Evolutionary conservation across 148 eudicot genomes (phyloP).

Genomic region (Amaranthus hypochondriacus): DNA sequence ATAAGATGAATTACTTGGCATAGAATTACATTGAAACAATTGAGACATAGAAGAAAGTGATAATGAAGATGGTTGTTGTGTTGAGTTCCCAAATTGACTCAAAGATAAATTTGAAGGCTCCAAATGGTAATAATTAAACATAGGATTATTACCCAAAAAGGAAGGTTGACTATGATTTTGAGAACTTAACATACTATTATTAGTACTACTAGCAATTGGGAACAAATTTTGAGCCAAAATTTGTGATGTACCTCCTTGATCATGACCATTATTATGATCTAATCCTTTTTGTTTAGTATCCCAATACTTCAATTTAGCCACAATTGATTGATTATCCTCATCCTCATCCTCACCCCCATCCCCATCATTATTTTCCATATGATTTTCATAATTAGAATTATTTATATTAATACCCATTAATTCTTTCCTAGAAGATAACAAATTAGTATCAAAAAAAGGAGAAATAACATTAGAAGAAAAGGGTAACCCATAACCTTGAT

Average conservation of each 20-base stretch:
- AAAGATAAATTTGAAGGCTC: conserved; percentile 57
- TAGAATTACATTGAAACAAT: conserved; percentile 34
- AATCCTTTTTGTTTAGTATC: conserved; percentile 32
- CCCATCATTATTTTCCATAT: neutral
- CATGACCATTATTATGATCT: conserved; percentile 28
- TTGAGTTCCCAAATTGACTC: conserved; percentile 39
- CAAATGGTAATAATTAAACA: conserved; percentile 39
- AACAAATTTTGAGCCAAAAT: conserved; percentile 49
- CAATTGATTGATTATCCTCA: conserved; percentile 22
- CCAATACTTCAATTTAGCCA: conserved; percentile 30
- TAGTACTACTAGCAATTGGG: conserved; percentile 32
- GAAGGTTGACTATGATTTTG: conserved; percentile 18
- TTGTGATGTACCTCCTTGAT: conserved; percentile 24
- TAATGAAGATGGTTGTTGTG: conserved; percentile 20
- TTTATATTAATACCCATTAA: conserved; percentile 28
- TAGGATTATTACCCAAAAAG: conserved; percentile 32
- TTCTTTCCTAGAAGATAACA: conserved; percentile 27
- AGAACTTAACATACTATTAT: conserved; percentile 8
- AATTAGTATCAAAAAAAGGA: conserved; percentile 33
- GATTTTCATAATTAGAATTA: neutral
- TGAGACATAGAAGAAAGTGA: conserved; percentile 34
- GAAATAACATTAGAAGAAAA: conserved; percentile 25
- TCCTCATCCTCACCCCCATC: conserved; percentile 19
- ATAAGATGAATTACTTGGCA: conserved; percentile 26
- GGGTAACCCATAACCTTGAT: conserved; percentile 31